These are phyloP conservation scores for Tremellales sp. DNA, from an alignment of 1,284 basidiomycete genomes.

Conservation along the genomic window DNA sequence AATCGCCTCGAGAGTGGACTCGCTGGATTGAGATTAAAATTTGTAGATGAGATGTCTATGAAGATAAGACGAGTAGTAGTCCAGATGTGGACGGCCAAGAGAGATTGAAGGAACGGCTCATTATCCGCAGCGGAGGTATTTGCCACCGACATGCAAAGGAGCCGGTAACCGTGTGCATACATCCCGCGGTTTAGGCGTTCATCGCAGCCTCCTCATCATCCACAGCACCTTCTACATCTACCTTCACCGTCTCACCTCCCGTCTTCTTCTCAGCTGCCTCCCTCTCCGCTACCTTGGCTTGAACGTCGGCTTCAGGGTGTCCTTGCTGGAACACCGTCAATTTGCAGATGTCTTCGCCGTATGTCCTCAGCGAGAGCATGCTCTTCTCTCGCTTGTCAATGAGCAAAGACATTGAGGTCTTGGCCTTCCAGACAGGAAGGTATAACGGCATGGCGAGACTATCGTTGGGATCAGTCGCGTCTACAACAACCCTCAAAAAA, in stretches of 20 bases:
- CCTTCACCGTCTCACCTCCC: conserved; percentile 8
- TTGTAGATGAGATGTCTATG: background rate
- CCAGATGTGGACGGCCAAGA: background rate
- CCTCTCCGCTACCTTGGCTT: conserved; percentile 10
- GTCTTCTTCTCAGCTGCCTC: conserved; percentile 12
- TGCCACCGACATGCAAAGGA: no score
- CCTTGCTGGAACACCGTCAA: conserved; percentile 13
- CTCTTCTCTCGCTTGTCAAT: conserved; percentile 90
- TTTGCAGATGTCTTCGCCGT: conserved; percentile 40
- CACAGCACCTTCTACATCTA: conserved; percentile 11
- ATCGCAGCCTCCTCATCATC: conserved; percentile 23
- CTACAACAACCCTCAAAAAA: conserved; percentile 1
- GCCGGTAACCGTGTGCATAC: background rate
- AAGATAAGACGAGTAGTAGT: background rate
- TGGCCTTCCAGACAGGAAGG: conserved; percentile 88
- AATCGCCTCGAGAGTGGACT: no score
- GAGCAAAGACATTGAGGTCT: conserved; percentile 78
- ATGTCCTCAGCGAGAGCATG: conserved; percentile 42
- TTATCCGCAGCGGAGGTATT: no score
- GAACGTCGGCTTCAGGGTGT: conserved; percentile 3
- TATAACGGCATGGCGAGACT: conserved; percentile 71
- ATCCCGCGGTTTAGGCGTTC: conserved; percentile 14
- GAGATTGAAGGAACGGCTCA: no score
- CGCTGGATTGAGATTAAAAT: no score
- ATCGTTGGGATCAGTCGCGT: conserved; percentile 2